Conservation (phyloP, 2,329 filamentous ascomycete species). For the Aspergillus transmontanensis region DNA sequence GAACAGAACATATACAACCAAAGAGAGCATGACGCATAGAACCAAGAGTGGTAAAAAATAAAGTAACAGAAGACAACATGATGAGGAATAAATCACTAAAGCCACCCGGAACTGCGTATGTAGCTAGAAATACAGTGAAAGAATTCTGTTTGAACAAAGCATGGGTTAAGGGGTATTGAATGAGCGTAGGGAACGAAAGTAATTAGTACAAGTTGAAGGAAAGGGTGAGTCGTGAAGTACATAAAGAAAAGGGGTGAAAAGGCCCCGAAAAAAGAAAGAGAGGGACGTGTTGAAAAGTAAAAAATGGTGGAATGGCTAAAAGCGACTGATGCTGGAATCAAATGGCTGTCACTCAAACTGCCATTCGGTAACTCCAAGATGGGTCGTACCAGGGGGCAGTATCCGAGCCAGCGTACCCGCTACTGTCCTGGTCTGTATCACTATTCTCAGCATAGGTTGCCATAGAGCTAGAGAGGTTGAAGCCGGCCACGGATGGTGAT, state of each 20-base stretch:
- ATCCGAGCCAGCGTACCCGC: conserved; percentile 8
- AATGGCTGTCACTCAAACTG: background rate
- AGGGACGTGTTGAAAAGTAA: background rate
- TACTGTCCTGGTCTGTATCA: conserved; percentile 21
- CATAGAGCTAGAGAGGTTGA: conserved; percentile 12
- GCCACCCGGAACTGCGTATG: background rate
- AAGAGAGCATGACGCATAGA: background rate
- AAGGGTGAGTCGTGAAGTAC: background rate
- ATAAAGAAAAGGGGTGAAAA: background rate
- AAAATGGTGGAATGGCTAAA: no score
- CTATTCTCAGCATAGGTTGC: conserved; percentile 11
- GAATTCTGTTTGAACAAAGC: background rate
- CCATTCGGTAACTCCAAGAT: conserved; percentile 19
- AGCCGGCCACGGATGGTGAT: conserved; percentile 12
- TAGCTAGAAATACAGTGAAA: background rate
- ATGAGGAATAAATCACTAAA: background rate
- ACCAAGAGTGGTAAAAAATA: background rate
- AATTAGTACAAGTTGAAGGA: background rate
- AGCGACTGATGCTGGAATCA: background rate
- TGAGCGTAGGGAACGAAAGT: background rate
- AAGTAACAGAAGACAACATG: background rate
- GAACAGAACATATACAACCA: background rate
- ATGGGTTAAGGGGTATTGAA: background rate
- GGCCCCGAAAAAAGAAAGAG: background rate
- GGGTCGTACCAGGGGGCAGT: conserved; percentile 19